Base-by-base conservation (phyloP, 441 rosid genomes). In the Croton laevigatus region DNA sequence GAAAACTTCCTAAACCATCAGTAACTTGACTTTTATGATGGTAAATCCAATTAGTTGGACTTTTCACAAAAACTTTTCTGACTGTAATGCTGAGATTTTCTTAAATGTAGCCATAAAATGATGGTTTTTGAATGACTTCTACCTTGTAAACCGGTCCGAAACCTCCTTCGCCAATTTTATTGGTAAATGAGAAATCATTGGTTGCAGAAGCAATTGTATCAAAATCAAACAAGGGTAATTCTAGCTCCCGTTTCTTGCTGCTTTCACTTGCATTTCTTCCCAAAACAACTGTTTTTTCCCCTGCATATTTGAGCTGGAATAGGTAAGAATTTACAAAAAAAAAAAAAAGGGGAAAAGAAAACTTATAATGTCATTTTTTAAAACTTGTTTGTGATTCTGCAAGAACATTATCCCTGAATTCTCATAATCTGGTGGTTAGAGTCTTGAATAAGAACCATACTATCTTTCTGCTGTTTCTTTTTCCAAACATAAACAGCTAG, bases 71-170 rank as follows among this genome's bases (percentile, higher is more conserved):
- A 17, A n/a, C n/a, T n/a, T n/a, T n/a, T n/a, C n/a, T n/a, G n/a
- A n/a, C n/a, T n/a, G n/a, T n/a, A 51, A n/a, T n/a, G 22, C 2
- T 2, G 5, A 17, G 55, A 51, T 7, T n/a, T 51, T n/a, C 23
- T 16, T 10, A n/a, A 51, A n/a, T 51, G 52, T 22, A 51, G 19
- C 22, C 22, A 17, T 51, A 51, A 51, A 17, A 16, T n/a, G 3
- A 16, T 51, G 2, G 55, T 51, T 51, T n/a, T 55, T n/a, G n/a
- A n/a, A n/a, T n/a, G n/a, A n/a, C n/a, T n/a, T n/a, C n/a, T 55
- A 55, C 59, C 59, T 22, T 55, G 34, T 8, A 55, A 11, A 55
- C 59, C 20, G 59, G 59, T 55, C 59, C 59, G 12, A 55, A 55
- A 13, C 59, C 59, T 20, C 59, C 59, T 23, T 55, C 59, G 8